Evolutionary conservation across 2,329 filamentous ascomycete species (phyloP), one percentile per base, ranked within the genome.

Genomic region (Colletotrichum sp.): DNA sequence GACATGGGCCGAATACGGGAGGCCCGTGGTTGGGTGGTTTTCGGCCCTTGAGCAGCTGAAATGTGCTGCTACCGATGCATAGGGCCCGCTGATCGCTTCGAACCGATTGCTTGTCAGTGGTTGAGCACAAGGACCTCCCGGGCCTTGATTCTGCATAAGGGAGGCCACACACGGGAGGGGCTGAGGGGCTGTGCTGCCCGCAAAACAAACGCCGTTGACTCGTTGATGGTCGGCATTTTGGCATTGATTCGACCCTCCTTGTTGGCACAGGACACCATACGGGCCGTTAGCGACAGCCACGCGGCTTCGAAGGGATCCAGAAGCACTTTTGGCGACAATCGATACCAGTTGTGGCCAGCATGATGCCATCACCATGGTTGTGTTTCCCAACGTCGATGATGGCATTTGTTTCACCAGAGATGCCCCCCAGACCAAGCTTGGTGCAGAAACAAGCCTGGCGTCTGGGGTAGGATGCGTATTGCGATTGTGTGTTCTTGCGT

Each of bases 151-250:
- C 48, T 74, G 65, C 74, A 76, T 76, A 36, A 76, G n/a, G 43
- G 22, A 65, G 43, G 52, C 71, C 70, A 70, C 61, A 32, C 62
- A 32, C 28, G 6, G 32, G 73, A 68, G 73, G 73, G 70, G 73
- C 71, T 70, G 71, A 74, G 71, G 71, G 74, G 74, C 74, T 76
- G 71, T 76, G 74, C 71, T 75, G 56, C 56, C 70, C 73, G 52
- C 73, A 72, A 68, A 75, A 62, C 43, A 64, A 34, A 55, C 70
- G 34, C 27, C 43, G 64, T 73, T 73, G 69, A 75, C 73, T 75
- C 73, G 64, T 64, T 75, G 56, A 64, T 75, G 70, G 70, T 58
- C 30, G 70, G 58, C 62, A 64, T 64, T 73, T 75, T 75, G 55
- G 73, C 73, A 73, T 75, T 68, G 64, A 75, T 28, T 27, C 30